Evolutionary conservation across 179 eudicot species (phyloP), one percentile per base, ranked within the genome.

Genomic region (Heliamphora pulchella): DNA sequence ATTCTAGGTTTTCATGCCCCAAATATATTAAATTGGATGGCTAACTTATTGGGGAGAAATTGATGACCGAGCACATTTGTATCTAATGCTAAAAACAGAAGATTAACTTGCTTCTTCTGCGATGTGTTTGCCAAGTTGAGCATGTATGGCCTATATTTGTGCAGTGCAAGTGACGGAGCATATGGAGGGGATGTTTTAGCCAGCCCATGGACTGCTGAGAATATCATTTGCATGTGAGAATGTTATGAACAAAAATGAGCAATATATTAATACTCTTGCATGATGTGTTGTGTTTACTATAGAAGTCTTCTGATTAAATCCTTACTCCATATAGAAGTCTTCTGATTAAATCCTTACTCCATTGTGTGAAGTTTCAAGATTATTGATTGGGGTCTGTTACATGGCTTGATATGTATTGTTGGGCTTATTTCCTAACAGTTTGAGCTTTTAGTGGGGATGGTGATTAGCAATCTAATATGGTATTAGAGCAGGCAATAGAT

Each of bases 51-150:
- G 59, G 66, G 48, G 48, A 57, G 47, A 39, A 7, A 41, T 39
- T 58, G 43, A 44, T 3, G 67, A 18, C 11, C 31, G 18, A 48
- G 22, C 7, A 59, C 5, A 59, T 59, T 59, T 59, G 64, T n/a
- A 2, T n/a, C 5, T 1, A 59, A 15, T 17, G 64, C n/a, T n/a
- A 15, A 20, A 15, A 59, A n/a, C 64, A 59, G 64, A 20, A 48
- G 13, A 55, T n/a, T 20, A 69, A 69, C 51, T 43, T 46, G 73
- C 22, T 44, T 69, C 20, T 31, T 66, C 47, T 31, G 14, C 7
- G 4, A 39, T 41, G 18, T 31, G 77, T 75, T 59, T 17, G 66
- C 69, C 79, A 61, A 4, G 55, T 76, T 76, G 2, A 39, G 71
- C 18, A 44, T 76, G 22, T 76, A 10, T 47, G n/a, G 15, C 63